Evolutionary conservation across 129 eudicot genomes (phyloP).

Genomic region (Rutidosis leptorrhynchoides): DNA sequence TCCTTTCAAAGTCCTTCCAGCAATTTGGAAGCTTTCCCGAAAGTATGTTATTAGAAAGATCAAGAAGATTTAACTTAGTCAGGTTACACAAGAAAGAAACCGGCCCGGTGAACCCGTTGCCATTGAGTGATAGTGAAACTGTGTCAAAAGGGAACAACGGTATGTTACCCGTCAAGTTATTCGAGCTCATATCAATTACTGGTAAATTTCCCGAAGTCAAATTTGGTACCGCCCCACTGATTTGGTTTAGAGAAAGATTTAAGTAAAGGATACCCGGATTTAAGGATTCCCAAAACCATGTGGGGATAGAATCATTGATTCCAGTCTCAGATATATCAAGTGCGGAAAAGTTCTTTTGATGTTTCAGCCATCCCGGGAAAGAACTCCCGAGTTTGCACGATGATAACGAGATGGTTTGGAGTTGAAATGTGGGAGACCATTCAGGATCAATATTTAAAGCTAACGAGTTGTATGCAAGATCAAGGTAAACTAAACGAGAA

Average conservation of each 20-base stretch:
- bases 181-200: conserved; percentile 38
- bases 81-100: conserved; percentile 33
- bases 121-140: conserved; percentile 23
- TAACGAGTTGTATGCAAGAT: conserved; percentile 14
- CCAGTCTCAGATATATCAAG: conserved; percentile 33
- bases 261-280: conserved; percentile 27
- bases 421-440: conserved; percentile 43
- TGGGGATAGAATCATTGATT: conserved; percentile 34
- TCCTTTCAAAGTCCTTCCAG: conserved; percentile 23
- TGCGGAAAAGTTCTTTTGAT: conserved; percentile 28
- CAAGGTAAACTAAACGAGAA: conserved; percentile 22
- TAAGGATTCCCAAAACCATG: conserved; percentile 42
- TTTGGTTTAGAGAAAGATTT: conserved; percentile 42
- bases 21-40: conserved; percentile 47
- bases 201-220: conserved; percentile 14
- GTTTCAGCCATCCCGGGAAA: conserved; percentile 46
- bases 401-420: conserved; percentile 23
- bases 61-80: conserved; percentile 30
- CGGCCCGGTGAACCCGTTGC: conserved; percentile 37
- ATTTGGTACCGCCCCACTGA: conserved; percentile 37
- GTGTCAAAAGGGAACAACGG: conserved; percentile 31
- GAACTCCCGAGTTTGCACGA: conserved; percentile 35
- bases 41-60: conserved; percentile 36
- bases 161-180: conserved; percentile 33
- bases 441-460: not conserved